Percentiles rank a stretch among this genome's conserved stretches.
Evolutionary conservation across 2,329 filamentous ascomycete genomes (phyloP).

Genomic region (Penicillium hordei): DNA sequence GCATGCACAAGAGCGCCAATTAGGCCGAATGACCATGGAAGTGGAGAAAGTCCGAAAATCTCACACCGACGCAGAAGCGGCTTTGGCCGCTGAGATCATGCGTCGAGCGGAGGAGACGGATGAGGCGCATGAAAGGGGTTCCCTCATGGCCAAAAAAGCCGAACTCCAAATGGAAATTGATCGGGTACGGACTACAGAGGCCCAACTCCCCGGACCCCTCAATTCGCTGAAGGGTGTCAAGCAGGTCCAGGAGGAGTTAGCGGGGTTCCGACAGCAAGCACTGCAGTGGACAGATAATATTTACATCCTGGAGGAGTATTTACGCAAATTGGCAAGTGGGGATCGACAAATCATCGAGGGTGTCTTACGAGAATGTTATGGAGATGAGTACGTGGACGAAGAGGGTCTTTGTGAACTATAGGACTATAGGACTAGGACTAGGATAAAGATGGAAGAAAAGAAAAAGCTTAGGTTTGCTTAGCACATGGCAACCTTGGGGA

Average conservation of each 20-base stretch:
- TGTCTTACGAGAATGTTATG: constrained; percentile 51
- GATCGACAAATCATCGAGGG: constrained; percentile 47
- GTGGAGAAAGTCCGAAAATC: constrained; percentile 31
- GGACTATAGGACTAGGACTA: too few species aligned
- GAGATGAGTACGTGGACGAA: constrained; percentile 57
- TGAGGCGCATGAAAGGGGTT: constrained; percentile 22
- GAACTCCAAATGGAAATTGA: constrained; percentile 33
- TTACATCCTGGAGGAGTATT: constrained; percentile 44
- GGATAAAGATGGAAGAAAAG: not conserved
- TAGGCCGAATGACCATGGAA: constrained; percentile 30
- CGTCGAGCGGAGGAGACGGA: constrained; percentile 30
- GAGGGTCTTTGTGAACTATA: constrained; percentile 48
- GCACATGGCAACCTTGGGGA: not conserved
- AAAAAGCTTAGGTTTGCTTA: constrained; percentile 15
- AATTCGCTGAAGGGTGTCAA: constrained; percentile 33
- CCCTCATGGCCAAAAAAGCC: constrained; percentile 23
- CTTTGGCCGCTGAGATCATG: constrained; percentile 38
- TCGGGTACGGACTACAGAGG: constrained; percentile 38
- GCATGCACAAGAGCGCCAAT: constrained; percentile 43
- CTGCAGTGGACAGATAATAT: constrained; percentile 48
- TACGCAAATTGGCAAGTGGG: constrained; percentile 39
- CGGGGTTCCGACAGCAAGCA: constrained; percentile 33
- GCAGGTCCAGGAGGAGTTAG: constrained; percentile 36
- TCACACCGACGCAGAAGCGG: constrained; percentile 36
- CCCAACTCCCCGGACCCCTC: constrained; percentile 20